Percentiles rank a stretch among this genome's conserved stretches.
These are phyloP conservation scores for Reticulascus tulasneorum DNA, from an alignment of 2,329 filamentous ascomycete species.

Conservation along the genomic window DNA sequence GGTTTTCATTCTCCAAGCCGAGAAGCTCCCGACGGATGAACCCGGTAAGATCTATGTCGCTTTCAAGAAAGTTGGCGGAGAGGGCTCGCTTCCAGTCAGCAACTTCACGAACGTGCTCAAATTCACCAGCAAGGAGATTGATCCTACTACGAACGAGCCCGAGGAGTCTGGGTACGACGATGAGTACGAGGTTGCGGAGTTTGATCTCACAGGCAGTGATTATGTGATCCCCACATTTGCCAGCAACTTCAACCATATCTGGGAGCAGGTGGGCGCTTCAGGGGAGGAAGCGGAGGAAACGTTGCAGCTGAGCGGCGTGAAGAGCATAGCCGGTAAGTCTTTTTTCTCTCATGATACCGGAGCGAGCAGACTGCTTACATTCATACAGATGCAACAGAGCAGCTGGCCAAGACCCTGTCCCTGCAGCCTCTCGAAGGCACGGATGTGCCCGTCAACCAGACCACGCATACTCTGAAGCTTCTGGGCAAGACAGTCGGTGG, in stretches of 20 bases:
- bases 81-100: conserved; percentile 70
- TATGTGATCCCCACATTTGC: conserved; percentile 93
- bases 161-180: conserved; percentile 94
- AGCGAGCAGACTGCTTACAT: conserved; percentile 16
- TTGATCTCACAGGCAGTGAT: conserved; percentile 86
- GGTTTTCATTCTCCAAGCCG: conserved; percentile 88
- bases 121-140: conserved; percentile 97
- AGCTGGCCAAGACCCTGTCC: conserved; percentile 79
- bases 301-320: conserved; percentile 78
- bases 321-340: conserved; percentile 82
- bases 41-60: conserved; percentile 93
- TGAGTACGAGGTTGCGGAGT: conserved; percentile 93
- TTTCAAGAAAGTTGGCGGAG: conserved; percentile 79
- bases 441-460: conserved; percentile 82
- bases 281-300: conserved; percentile 92
- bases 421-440: conserved; percentile 92
- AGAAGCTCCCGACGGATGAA: conserved; percentile 77
- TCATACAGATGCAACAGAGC: conserved; percentile 89
- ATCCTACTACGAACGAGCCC: conserved; percentile 87
- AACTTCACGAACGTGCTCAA: conserved; percentile 91
- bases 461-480: conserved; percentile 90
- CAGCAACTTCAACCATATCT: conserved; percentile 91
- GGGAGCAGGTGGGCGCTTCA: conserved; percentile 86
- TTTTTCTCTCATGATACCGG: neutral
- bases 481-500: conserved; percentile 93